phyloP scores from a whole-genome alignment of 768 basidiomycete genomes.

The Zangia roseola region DNA sequence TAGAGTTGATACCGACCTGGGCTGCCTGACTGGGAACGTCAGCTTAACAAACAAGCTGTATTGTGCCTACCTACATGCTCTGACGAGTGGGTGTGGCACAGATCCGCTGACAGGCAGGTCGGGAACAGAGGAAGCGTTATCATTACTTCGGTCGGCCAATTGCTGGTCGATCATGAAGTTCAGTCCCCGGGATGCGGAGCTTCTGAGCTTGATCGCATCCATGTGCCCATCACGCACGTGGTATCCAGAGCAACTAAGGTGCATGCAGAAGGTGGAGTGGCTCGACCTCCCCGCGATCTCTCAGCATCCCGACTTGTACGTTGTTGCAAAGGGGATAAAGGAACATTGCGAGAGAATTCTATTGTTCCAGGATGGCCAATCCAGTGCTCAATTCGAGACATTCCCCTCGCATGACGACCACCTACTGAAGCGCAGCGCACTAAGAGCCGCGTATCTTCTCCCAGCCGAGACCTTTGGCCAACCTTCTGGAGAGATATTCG shows the following conservation, averaged over 20 bases:
- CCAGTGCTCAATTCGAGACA: constrained; percentile 4
- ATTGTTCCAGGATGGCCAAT: constrained; percentile 2
- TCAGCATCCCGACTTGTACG: constrained; percentile 5
- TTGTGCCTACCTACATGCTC: constrained; percentile 42
- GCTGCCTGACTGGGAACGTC: constrained; percentile 24
- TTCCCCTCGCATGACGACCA: constrained; percentile 10
- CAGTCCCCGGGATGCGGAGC: constrained; percentile 19
- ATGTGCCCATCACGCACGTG: constrained; percentile 36
- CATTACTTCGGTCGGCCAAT: constrained; percentile 36
- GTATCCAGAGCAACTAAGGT: constrained; percentile 36
- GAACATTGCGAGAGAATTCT: constrained; percentile 11
- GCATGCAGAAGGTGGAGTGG: constrained; percentile 16
- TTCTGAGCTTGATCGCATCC: constrained; percentile 32
- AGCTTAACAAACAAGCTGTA: constrained; percentile 33
- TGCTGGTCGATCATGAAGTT: constrained; percentile 41
- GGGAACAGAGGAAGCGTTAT: constrained; percentile 43
- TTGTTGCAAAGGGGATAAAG: constrained; percentile 21
- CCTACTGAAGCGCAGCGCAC: constrained; percentile 17
- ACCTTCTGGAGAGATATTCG: background rate
- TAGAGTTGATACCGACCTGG: constrained; percentile 29
- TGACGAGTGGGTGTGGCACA: constrained; percentile 40
- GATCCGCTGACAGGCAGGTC: constrained; percentile 43
- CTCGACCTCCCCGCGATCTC: constrained; percentile 1
- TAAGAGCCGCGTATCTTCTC: constrained; percentile 15
- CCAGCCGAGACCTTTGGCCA: constrained; percentile 2